Conservation (phyloP, 179 eudicot species). For the Spinacia oleracea region DNA sequence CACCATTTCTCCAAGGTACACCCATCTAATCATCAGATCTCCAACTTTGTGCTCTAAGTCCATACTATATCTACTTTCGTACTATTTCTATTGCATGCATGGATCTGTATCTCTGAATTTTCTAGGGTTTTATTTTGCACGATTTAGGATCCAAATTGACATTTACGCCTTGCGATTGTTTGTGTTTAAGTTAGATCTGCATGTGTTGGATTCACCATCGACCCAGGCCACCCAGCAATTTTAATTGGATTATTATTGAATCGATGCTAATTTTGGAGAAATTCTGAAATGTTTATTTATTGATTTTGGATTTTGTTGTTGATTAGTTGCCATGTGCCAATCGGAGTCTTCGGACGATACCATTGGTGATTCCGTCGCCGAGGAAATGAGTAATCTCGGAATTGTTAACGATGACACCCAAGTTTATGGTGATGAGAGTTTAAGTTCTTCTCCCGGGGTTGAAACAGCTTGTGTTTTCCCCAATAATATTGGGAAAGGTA, state of each 20-base stretch:
- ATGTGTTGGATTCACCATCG: conserved; percentile 8
- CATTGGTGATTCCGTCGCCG: conserved; percentile 40
- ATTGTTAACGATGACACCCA: conserved; percentile 67
- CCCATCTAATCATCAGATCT: conserved; percentile 28
- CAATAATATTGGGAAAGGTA: conserved; percentile 62
- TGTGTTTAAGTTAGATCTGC: conserved; percentile 25
- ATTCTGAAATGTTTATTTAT: not conserved
- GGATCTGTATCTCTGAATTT: conserved; percentile 10
- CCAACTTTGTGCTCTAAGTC: not conserved
- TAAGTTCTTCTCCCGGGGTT: conserved; percentile 68
- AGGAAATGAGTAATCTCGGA: conserved; percentile 59
- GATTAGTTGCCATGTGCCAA: conserved; percentile 60
- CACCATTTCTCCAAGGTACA: conserved; percentile 61
- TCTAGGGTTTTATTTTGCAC: not conserved
- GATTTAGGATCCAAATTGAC: not conserved
- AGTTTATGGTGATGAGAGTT: conserved; percentile 53
- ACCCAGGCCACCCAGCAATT: not conserved
- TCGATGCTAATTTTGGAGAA: not conserved
- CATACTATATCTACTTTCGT: not conserved
- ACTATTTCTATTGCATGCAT: conserved; percentile 21
- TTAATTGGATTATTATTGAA: not conserved
- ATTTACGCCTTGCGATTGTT: not conserved
- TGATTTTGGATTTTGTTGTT: not conserved
- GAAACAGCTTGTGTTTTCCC: conserved; percentile 88
- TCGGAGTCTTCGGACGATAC: conserved; percentile 39